Percentiles rank a stretch among this genome's conserved stretches.
Evolutionary conservation across 2,329 filamentous ascomycete species (phyloP).

Genomic region (Lojkania enalia): DNA sequence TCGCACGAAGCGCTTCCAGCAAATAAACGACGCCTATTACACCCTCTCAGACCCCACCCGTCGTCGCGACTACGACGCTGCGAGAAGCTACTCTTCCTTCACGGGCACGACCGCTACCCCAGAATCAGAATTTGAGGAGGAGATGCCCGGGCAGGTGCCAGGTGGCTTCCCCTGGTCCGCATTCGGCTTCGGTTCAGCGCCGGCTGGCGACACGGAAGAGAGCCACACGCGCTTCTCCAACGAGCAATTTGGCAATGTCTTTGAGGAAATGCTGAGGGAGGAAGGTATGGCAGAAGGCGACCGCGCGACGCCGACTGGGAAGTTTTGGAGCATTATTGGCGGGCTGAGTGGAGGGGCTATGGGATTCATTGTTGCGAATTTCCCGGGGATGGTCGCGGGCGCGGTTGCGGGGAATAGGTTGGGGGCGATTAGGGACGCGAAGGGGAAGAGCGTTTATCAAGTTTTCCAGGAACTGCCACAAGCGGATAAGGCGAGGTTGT

Average conservation of each 20-base stretch:
- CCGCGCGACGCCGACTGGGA: conserved; percentile 63
- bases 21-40: conserved; percentile 92
- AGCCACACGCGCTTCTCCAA: conserved; percentile 63
- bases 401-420: conserved; percentile 89
- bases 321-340: conserved; percentile 86
- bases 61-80: conserved; percentile 81
- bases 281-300: conserved; percentile 71
- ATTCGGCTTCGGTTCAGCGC: conserved; percentile 60
- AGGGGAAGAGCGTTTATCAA: conserved; percentile 91
- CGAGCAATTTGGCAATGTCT: conserved; percentile 78
- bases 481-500: conserved; percentile 75
- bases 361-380: conserved; percentile 93
- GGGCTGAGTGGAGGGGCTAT: conserved; percentile 85
- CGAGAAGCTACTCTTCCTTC: conserved; percentile 61
- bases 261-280: conserved; percentile 59
- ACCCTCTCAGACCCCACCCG: conserved; percentile 79
- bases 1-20: conserved; percentile 86
- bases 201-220: conserved; percentile 49
- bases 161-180: conserved; percentile 76
- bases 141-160: conserved; percentile 47
- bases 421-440: conserved; percentile 86
- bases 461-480: conserved; percentile 90
- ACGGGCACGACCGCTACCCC: conserved; percentile 49
- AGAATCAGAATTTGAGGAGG: conserved; percentile 53
- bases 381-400: conserved; percentile 85